Evolutionary conservation across 179 eudicot genomes (phyloP).

Genomic region (Sideroxylon spinosum): DNA sequence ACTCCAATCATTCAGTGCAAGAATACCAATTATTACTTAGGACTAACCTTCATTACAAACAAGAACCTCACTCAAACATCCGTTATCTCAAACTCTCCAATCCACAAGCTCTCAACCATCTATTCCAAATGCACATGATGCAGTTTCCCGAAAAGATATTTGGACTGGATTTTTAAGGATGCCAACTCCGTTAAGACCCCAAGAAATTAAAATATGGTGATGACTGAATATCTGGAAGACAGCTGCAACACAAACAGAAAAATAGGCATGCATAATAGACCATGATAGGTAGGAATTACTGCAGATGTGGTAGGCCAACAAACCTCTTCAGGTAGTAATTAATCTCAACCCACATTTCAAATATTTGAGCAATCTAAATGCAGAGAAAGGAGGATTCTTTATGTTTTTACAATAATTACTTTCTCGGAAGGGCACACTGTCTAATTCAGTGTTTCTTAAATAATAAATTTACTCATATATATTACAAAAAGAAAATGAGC

Average conservation of each 20-base stretch:
- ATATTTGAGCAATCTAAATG: background rate
- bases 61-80: background rate
- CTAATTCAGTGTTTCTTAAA: background rate
- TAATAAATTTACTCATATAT: background rate
- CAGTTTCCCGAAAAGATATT: background rate
- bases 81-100: background rate
- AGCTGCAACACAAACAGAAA: background rate
- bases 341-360: background rate
- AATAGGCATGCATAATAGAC: background rate
- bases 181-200: background rate
- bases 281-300: constrained; percentile 8
- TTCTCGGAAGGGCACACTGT: too few relatives aligned
- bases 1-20: background rate
- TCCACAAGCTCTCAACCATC: background rate
- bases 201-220: background rate
- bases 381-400: background rate
- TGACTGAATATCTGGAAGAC: background rate
- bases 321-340: background rate
- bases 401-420: too few relatives aligned
- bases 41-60: constrained; percentile 12
- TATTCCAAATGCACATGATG: background rate
- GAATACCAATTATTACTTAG: background rate
- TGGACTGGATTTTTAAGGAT: background rate
- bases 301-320: constrained; percentile 1
- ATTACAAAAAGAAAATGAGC: background rate